phyloP scores from a whole-genome alignment of 2,329 filamentous ascomycete genomes.

The Fusarium nurragi region DNA sequence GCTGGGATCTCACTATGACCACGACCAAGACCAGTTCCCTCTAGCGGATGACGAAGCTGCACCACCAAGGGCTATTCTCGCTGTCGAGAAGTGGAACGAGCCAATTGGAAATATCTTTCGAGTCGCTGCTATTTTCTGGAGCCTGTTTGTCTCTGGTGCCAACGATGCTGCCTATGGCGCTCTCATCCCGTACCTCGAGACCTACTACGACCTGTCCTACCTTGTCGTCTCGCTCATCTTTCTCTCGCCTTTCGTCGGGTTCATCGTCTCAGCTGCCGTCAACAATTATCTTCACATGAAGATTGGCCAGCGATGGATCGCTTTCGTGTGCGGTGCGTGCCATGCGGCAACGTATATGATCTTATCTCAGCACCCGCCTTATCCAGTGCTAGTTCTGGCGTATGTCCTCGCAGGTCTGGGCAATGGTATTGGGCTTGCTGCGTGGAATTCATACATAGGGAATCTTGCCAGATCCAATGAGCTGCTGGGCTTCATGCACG shows the following conservation, averaged over 20 bases:
- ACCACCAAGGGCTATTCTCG: neutral
- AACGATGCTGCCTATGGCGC: conserved; percentile 63
- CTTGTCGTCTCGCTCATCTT: conserved; percentile 72
- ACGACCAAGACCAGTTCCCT: neutral
- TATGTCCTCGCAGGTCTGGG: conserved; percentile 75
- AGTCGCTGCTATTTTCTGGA: conserved; percentile 63
- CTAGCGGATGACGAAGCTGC: neutral
- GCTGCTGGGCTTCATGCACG: conserved; percentile 73
- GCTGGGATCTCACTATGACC: conserved; percentile 5
- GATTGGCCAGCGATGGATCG: conserved; percentile 61
- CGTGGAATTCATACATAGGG: conserved; percentile 66
- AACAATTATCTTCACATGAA: conserved; percentile 60
- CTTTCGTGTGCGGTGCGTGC: conserved; percentile 65
- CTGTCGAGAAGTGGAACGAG: conserved; percentile 32
- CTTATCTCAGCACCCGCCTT: conserved; percentile 72
- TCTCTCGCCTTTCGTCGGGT: conserved; percentile 72
- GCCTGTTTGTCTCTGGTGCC: conserved; percentile 66
- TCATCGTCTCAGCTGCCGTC: conserved; percentile 66
- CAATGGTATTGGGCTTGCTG: conserved; percentile 70
- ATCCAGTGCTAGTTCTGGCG: conserved; percentile 70
- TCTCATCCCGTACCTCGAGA: conserved; percentile 38
- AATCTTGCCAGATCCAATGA: conserved; percentile 76
- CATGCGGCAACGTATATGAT: conserved; percentile 71
- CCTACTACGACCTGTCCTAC: conserved; percentile 70
- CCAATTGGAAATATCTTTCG: conserved; percentile 54